Evolutionary conservation across 441 rosid species (phyloP).

Genomic region (Francoa sonchifolia): DNA sequence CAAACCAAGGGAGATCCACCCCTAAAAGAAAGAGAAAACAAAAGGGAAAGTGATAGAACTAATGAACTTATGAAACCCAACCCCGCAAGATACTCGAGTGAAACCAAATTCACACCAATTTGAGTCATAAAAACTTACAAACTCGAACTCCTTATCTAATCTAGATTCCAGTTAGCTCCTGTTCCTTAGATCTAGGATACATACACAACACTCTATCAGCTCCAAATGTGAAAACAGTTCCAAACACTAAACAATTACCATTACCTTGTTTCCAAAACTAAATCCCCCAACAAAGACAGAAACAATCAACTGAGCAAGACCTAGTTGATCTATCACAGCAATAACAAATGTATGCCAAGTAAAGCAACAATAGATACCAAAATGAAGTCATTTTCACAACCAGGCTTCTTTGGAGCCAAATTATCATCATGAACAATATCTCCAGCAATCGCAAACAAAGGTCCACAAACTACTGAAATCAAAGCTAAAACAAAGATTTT

Average conservation of each 20-base stretch:
- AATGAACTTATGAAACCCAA: background rate
- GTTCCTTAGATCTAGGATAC: no score
- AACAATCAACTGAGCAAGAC: conserved; percentile 13
- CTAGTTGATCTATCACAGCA: conserved; percentile 16
- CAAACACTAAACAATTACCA: background rate
- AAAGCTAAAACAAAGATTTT: background rate
- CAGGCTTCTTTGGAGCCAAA: conserved; percentile 89
- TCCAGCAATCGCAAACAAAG: conserved; percentile 30
- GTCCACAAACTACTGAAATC: background rate
- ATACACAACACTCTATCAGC: background rate
- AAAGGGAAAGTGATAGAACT: background rate
- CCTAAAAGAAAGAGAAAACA: background rate
- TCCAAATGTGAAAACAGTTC: conserved; percentile 3
- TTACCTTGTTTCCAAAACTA: background rate
- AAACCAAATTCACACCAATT: background rate
- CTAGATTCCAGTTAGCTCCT: no score
- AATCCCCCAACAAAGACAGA: conserved; percentile 2
- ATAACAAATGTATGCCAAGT: conserved; percentile 15
- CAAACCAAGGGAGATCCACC: no score
- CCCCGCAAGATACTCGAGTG: background rate
- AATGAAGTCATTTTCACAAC: conserved; percentile 91
- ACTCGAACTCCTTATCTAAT: no score
- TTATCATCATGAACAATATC: conserved; percentile 86
- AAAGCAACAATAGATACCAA: conserved; percentile 37
- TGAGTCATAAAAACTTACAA: background rate